Evolutionary conservation across 495 filamentous ascomycete genomes (phyloP).

Genomic region (Cudoniella acicularis): DNA sequence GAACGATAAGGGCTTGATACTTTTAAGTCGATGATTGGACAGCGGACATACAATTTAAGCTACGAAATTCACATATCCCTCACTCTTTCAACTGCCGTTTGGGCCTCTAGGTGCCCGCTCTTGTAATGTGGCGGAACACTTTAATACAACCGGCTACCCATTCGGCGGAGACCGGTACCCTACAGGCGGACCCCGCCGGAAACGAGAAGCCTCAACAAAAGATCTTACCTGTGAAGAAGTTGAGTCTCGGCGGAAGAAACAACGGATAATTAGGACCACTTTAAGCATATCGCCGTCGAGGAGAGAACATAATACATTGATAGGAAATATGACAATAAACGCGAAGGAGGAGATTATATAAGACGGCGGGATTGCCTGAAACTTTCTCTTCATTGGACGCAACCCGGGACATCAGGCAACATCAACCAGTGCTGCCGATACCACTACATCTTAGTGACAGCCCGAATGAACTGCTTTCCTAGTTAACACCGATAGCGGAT

Average conservation of each 20-base stretch:
- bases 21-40: no score
- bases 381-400: neutral
- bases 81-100: no score
- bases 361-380: neutral
- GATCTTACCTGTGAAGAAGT: neutral
- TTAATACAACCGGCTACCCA: neutral
- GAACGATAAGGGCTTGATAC: no score
- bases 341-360: neutral
- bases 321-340: neutral
- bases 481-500: constrained; percentile 1
- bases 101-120: no score
- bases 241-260: neutral
- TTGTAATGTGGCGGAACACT: no score
- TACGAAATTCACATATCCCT: no score
- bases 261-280: neutral
- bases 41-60: no score
- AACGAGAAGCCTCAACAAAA: neutral
- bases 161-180: neutral
- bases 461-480: constrained; percentile 1
- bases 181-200: neutral
- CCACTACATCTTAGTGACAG: neutral
- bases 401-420: neutral
- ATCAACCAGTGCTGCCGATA: neutral
- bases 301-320: no score
- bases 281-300: neutral